Base-by-base conservation (phyloP, 495 filamentous ascomycete species). In the Thozetella sp. region DNA sequence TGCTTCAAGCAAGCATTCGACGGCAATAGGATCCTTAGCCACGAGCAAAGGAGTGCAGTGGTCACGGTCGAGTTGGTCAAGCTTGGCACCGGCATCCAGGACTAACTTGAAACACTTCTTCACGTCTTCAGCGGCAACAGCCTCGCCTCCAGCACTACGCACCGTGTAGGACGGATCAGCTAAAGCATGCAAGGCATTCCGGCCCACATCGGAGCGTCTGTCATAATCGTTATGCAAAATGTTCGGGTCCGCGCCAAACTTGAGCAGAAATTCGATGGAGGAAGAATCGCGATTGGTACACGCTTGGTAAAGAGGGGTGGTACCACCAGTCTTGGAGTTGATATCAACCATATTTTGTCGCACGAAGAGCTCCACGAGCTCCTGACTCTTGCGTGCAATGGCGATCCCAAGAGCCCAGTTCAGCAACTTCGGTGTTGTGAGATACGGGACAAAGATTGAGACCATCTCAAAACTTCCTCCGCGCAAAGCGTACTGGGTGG, bases 1-100 rank as follows among this genome's bases (percentile, higher is more conserved):
- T 20, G 64, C 57, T 11, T 61, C 45, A 2, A 76, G 59, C n/a
- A 76, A 61, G 1, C 71, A 56, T 11, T 46, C 60, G 22, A 66
- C 43, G 22, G 69, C 24, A 4, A 50, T 25, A 37, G 58, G 52
- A 22, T 45, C 52, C 11, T 22, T 4, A 17, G 55, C 53, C 4
- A 58, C 61, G 43, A 64, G 66, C 9, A 37, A 17, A 15, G 68
- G 53, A 1, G 66, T 56, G 2, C 58, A 63, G 45, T 27, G 53
- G 12, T 56, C 9, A 15, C n/a, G 12, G 53, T 67, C 63, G 40
- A 53, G 37, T 20, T 48, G 59, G 55, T 69, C 59, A 23, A 70
- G 57, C 34, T 68, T 60, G 24, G 56, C 63, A 2, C 51, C 64
- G 1, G 30, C 30, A 6, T 37, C 30, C 17, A 37, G 9, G 9